A percentile compares a stretch with the other conserved stretches of the same genome.
Conservation (phyloP, 768 basidiomycete genomes). For the Pleurotus salmoneostramineus region DNA sequence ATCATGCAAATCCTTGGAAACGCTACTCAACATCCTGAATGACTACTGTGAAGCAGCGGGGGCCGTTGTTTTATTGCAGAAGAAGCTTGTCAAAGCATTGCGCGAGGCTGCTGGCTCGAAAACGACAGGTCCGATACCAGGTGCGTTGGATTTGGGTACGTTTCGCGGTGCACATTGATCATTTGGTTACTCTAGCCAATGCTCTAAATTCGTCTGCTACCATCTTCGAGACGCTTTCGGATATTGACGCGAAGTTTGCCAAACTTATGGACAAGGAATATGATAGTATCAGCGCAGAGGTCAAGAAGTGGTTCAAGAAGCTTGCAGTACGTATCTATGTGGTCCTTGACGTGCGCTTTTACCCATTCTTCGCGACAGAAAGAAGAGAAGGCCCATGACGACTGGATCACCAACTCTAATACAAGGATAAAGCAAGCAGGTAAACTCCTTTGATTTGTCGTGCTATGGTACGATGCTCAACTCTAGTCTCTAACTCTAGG, state of each 20-base stretch:
- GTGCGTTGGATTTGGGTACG: conserved; percentile 31
- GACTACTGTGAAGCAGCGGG: conserved; percentile 74
- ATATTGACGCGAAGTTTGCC: conserved; percentile 71
- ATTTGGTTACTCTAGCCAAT: conserved; percentile 40
- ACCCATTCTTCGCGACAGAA: conserved; percentile 41
- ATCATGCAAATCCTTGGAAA: conserved; percentile 73
- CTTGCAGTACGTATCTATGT: conserved; percentile 50
- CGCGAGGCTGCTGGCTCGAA: conserved; percentile 62
- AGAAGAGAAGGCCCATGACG: conserved; percentile 78
- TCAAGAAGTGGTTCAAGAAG: conserved; percentile 87
- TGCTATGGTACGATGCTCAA: conserved; percentile 19
- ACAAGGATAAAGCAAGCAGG: conserved; percentile 76
- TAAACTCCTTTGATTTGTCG: conserved; percentile 17
- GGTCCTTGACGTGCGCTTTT: neutral
- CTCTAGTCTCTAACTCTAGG: too few relatives aligned
- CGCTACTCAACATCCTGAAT: conserved; percentile 58
- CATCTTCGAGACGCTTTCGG: conserved; percentile 67
- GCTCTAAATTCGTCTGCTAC: conserved; percentile 60
- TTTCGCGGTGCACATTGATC: neutral
- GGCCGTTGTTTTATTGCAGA: conserved; percentile 61
- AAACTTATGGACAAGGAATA: conserved; percentile 76
- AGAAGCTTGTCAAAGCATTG: conserved; percentile 70
- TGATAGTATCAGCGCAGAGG: conserved; percentile 56
- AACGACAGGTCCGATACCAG: conserved; percentile 56
- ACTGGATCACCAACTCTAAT: conserved; percentile 61